Evolutionary conservation across 257 asterid genomes (phyloP).

Genomic region (Primulina tabacum): DNA sequence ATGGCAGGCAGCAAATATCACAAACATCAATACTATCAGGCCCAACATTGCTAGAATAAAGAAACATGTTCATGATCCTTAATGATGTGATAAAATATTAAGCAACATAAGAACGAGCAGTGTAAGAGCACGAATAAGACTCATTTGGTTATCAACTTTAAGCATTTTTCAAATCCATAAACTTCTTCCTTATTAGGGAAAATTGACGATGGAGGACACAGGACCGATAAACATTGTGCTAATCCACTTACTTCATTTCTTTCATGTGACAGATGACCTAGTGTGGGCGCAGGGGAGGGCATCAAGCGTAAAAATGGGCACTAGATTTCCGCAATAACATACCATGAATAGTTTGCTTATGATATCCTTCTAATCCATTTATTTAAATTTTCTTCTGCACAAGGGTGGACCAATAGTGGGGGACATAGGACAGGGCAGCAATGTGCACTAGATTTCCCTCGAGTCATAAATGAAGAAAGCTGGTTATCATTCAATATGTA

Average conservation of each 20-base stretch:
- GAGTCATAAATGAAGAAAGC: constrained; percentile 3
- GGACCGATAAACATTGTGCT: neutral
- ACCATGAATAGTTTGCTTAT: neutral
- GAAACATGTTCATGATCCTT: constrained; percentile 1
- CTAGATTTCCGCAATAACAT: neutral
- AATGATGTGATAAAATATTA: neutral
- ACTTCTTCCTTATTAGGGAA: neutral
- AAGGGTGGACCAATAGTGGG: neutral
- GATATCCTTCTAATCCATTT: neutral
- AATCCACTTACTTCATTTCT: constrained; percentile 11
- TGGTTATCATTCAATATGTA: constrained; percentile 1
- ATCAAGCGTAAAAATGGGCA: neutral
- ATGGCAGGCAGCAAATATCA: constrained; percentile 9
- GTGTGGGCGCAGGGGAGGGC: neutral
- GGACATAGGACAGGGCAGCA: neutral
- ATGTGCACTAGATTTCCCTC: neutral
- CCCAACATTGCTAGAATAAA: constrained; percentile 10
- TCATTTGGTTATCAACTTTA: constrained; percentile 4
- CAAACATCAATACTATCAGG: constrained; percentile 6
- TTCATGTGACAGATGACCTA: constrained; percentile 7
- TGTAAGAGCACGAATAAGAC: neutral
- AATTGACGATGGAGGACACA: neutral
- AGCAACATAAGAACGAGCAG: neutral
- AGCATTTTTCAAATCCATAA: neutral
- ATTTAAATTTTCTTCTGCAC: neutral